A percentile compares a stretch with the other conserved stretches of the same genome.
Evolutionary conservation across 164 flowering plant species (phyloP).

Genomic region (Houttuynia cordata): DNA sequence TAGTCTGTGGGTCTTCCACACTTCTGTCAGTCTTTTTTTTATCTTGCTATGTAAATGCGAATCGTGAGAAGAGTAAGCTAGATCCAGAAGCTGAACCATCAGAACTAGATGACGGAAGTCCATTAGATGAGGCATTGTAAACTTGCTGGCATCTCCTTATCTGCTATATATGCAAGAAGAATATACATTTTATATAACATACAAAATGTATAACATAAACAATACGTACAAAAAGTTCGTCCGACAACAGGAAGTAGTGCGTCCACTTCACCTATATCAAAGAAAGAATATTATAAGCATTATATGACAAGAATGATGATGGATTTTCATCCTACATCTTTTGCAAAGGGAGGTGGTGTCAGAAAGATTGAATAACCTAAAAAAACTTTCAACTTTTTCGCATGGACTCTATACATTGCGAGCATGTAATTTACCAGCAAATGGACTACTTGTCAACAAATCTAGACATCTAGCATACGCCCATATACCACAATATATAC

Average conservation of each 20-base stretch:
- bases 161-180: constrained; percentile 25
- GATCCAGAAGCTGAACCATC: constrained; percentile 37
- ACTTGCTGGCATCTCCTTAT: constrained; percentile 83
- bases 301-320: no score
- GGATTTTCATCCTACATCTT: no score
- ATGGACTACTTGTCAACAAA: no score
- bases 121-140: constrained; percentile 42
- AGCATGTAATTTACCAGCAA: no score
- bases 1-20: no score
- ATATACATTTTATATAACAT: not conserved
- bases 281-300: no score
- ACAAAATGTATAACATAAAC: not conserved
- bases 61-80: constrained; percentile 75
- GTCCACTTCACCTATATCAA: constrained; percentile 77
- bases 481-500: no score
- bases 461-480: no score
- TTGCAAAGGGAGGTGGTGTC: no score
- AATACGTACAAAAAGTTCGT: not conserved
- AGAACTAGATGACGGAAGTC: constrained; percentile 23
- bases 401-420: no score
- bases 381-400: no score
- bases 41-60: constrained; percentile 45
- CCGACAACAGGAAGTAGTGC: constrained; percentile 85
- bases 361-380: no score
- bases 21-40: not conserved